A percentile compares a stretch with the other conserved stretches of the same genome.
These are phyloP conservation scores for Synchytrium microbalum DNA, from an alignment of 371 early-diverging fungal genomes.

Conservation along the genomic window DNA sequence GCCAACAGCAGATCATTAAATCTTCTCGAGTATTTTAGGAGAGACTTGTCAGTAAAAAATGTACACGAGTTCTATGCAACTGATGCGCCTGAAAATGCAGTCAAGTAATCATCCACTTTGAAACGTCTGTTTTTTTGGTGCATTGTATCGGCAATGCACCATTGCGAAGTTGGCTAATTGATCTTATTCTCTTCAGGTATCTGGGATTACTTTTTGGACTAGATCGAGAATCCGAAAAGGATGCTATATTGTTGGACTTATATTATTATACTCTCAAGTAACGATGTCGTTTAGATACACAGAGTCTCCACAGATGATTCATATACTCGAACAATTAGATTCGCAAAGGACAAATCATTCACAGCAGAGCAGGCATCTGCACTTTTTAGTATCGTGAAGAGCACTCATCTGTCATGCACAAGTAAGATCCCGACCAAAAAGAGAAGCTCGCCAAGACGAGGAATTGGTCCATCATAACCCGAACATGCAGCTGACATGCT, in stretches of 20 bases:
- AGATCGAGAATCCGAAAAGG: slow-evolving; percentile 17
- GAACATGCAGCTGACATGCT: not conserved
- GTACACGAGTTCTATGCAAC: slow-evolving; percentile 36
- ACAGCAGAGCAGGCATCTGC: slow-evolving; percentile 33
- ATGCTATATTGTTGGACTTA: slow-evolving; percentile 38
- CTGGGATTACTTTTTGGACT: slow-evolving; percentile 11
- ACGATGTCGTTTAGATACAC: not conserved
- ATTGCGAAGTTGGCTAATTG: no score
- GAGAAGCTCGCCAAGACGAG: no score
- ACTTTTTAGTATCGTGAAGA: slow-evolving; percentile 42
- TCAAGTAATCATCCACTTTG: slow-evolving; percentile 16
- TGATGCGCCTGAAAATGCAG: slow-evolving; percentile 20
- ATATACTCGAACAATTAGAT: slow-evolving; percentile 17
- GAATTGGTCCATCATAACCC: no score
- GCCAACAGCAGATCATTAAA: no score
- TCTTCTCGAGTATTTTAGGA: no score
- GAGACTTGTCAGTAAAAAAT: slow-evolving; percentile 38
- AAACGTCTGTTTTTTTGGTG: not conserved
- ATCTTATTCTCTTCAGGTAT: slow-evolving; percentile 14
- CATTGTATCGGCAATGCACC: no score
- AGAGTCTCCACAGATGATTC: no score
- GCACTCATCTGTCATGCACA: slow-evolving; percentile 23
- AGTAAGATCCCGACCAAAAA: slow-evolving; percentile 17
- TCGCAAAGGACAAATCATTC: slow-evolving; percentile 29
- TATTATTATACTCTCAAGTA: slow-evolving; percentile 41